Base-by-base conservation (phyloP, 257 asterid species). In the Sherardia arvensis region DNA sequence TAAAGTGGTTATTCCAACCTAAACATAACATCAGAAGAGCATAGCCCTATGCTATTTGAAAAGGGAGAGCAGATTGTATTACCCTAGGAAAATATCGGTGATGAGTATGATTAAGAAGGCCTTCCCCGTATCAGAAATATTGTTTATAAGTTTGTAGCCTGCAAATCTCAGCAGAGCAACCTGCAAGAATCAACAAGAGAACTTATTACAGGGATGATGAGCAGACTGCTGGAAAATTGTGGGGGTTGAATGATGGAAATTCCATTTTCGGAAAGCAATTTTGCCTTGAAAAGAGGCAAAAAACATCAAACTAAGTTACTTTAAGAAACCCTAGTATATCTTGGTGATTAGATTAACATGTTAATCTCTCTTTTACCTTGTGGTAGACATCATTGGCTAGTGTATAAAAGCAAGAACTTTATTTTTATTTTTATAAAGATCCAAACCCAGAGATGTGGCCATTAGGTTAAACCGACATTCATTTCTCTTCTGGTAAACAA, bases 91-190 rank as follows among this genome's bases (percentile, higher is more conserved):
- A 64, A 87, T 93, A 83, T 93, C 99, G 0, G 97, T 83, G 77
- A 84, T 38, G 68, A 93, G 96, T 57, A 93, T 87, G 30, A 93
- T 85, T 26, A 84, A 74, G 72, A 93, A 87, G 20, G 97, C 99
- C 84, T 93, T 93, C 73, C 97, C 97, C 0, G 94, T 79, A 78
- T 93, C 97, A 14, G 97, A 77, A 54, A 85, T 59, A 71, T 87
- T 93, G 67, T 87, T 93, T 75, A 93, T 45, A 67, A 90, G 73
- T 81, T 90, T 93, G 76, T 90, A 85, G 55, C 99, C 96, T 1
- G 95, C 90, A 77, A 93, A 93, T 80, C 84, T 93, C 86, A 93
- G 91, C 86, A 93, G 76, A 61, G 97, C 83, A 34, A 90, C 96
- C 99, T 90, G 94, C 76, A 78, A 66, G 63, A 67, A 65, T 45